Conservation (phyloP, 2,329 filamentous ascomycete genomes). For the Epichloe sp. region DNA sequence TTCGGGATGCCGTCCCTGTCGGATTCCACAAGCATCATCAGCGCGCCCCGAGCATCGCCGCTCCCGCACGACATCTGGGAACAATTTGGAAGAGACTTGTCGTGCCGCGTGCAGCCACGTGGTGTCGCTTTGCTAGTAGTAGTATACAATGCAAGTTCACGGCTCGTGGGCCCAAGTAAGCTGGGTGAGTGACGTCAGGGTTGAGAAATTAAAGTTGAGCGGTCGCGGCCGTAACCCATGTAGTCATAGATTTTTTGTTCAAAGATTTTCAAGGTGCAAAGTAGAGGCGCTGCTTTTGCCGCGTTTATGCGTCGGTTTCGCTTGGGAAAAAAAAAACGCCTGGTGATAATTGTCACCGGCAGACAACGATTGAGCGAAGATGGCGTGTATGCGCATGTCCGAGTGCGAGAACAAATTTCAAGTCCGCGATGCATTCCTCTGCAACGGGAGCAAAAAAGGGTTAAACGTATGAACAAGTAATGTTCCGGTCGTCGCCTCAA, state of each 20-base stretch:
- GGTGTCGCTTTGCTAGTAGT: neutral
- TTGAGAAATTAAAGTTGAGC: neutral
- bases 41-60: neutral
- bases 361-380: neutral
- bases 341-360: neutral
- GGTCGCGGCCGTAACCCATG: constrained; percentile 2
- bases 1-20: neutral
- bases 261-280: neutral
- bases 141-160: neutral
- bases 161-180: neutral
- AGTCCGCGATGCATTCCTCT: neutral
- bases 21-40: neutral
- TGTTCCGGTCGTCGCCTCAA: neutral
- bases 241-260: constrained; percentile 4
- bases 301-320: neutral
- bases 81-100: neutral
- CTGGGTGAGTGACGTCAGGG: neutral
- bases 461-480: too few relatives aligned
- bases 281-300: neutral
- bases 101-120: neutral
- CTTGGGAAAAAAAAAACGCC: neutral
- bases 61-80: neutral
- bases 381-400: neutral
- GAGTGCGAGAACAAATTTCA: neutral
- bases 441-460: neutral